Evolutionary conservation across 352 stramenopile genomes (phyloP).

Genomic region (Phytophthora vignae): DNA sequence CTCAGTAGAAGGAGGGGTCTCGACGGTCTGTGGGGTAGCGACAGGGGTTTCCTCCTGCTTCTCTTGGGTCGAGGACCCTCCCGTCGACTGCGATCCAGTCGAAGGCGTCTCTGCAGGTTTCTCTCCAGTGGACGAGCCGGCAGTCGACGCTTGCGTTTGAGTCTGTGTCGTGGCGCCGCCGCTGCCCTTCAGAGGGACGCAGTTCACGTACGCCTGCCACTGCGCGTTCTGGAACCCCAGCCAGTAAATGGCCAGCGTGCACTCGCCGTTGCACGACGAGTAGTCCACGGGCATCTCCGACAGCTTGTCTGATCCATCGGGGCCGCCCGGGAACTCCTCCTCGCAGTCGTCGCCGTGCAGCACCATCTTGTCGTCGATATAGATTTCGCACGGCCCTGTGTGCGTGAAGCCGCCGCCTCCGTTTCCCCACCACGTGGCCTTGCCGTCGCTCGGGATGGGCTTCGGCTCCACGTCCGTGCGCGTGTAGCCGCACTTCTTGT

Average conservation of each 20-base stretch:
- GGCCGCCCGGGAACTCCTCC: constrained; percentile 35
- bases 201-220: constrained; percentile 55
- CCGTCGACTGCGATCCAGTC: constrained; percentile 4
- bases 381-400: constrained; percentile 53
- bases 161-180: constrained; percentile 1
- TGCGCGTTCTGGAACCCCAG: constrained; percentile 46
- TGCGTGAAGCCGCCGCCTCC: constrained; percentile 42
- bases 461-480: constrained; percentile 35
- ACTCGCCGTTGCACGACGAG: constrained; percentile 46
- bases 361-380: constrained; percentile 52
- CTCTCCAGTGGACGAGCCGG: neutral
- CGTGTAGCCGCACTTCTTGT: constrained; percentile 46
- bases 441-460: constrained; percentile 41
- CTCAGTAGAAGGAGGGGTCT: neutral
- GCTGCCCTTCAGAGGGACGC: constrained; percentile 29
- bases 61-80: neutral
- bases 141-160: constrained; percentile 14
- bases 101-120: neutral
- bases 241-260: constrained; percentile 59
- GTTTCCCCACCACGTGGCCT: constrained; percentile 40
- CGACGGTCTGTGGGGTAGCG: neutral
- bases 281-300: constrained; percentile 48
- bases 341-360: constrained; percentile 50
- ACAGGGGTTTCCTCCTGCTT: constrained; percentile 1
- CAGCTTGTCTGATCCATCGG: constrained; percentile 20